Percentiles rank a stretch among this genome's conserved stretches.
Conservation (phyloP, 495 filamentous ascomycete genomes). For the Ramalina intermedia region DNA sequence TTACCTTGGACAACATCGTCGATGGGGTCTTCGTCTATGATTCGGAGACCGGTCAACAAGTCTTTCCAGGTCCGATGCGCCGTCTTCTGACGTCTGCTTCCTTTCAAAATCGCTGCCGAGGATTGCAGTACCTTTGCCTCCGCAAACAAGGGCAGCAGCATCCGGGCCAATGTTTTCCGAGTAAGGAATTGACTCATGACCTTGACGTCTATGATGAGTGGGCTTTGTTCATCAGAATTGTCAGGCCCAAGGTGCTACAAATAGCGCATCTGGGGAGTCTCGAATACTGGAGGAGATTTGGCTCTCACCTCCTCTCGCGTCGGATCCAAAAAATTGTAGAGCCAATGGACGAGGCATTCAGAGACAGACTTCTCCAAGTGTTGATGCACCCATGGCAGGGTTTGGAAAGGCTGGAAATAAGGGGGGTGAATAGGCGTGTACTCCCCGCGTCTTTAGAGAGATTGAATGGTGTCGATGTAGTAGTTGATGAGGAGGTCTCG, state of each 20-base stretch:
- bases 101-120: neutral
- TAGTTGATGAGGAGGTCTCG: neutral
- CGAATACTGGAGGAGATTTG: neutral
- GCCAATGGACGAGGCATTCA: neutral
- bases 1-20: neutral
- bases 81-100: neutral
- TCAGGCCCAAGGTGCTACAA: neutral
- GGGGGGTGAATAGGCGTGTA: neutral
- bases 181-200: neutral
- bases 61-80: neutral
- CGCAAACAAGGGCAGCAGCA: neutral
- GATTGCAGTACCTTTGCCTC: neutral
- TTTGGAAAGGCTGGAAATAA: neutral
- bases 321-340: neutral
- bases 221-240: neutral
- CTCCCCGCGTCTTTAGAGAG: neutral
- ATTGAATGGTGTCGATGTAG: neutral
- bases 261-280: neutral
- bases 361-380: neutral
- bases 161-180: neutral
- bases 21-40: neutral
- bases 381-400: neutral
- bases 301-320: neutral
- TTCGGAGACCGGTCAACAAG: neutral
- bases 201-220: neutral